A percentile compares a stretch with the other conserved stretches of the same genome.
These are phyloP conservation scores for Nepenthes mirabilis DNA, from an alignment of 148 eudicot species.

Conservation along the genomic window DNA sequence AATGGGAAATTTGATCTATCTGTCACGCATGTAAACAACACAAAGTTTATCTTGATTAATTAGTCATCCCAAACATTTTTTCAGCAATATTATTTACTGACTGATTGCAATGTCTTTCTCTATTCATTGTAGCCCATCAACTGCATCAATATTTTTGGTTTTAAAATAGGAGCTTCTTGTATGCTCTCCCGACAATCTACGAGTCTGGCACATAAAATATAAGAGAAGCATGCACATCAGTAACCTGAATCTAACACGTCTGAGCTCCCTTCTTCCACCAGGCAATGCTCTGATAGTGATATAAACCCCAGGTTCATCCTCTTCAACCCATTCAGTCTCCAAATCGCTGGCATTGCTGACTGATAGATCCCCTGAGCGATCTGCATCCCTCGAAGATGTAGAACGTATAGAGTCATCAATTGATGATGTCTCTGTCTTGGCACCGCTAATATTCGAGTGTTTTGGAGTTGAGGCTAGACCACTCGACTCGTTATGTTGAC, in stretches of 20 bases:
- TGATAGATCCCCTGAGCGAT: slow-evolving; percentile 77
- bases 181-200: too few relatives aligned
- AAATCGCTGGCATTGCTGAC: slow-evolving; percentile 82
- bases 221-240: background rate
- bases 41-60: too few relatives aligned
- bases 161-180: too few relatives aligned
- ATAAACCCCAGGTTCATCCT: slow-evolving; percentile 96
- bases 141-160: too few relatives aligned
- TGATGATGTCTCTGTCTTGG: slow-evolving; percentile 80
- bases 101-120: too few relatives aligned
- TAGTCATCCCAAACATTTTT: too few relatives aligned
- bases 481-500: slow-evolving; percentile 42
- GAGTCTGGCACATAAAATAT: background rate
- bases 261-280: slow-evolving; percentile 78
- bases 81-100: too few relatives aligned
- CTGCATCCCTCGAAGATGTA: slow-evolving; percentile 77
- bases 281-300: slow-evolving; percentile 85
- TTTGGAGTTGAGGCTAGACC: slow-evolving; percentile 73
- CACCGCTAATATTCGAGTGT: slow-evolving; percentile 69
- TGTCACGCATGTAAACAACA: too few relatives aligned
- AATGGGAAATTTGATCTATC: too few relatives aligned
- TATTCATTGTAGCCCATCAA: too few relatives aligned
- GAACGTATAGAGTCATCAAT: slow-evolving; percentile 60
- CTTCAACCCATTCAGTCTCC: slow-evolving; percentile 94
- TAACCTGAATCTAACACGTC: slow-evolving; percentile 98